phyloP scores from a whole-genome alignment of 768 basidiomycete species.

The Amanita thiersii region DNA sequence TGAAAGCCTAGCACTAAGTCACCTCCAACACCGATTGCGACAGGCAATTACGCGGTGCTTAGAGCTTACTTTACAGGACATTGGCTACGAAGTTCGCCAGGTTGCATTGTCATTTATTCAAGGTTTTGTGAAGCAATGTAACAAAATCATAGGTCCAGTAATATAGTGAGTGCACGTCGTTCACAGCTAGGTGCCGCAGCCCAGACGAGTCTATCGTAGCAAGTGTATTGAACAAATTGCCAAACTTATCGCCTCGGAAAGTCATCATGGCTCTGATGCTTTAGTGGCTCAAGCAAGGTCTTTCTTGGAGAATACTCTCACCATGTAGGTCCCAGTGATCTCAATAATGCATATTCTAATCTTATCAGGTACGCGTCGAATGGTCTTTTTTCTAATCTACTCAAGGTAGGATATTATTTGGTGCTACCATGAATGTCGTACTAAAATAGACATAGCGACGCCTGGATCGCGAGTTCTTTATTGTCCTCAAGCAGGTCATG shows the following conservation, averaged over 20 bases:
- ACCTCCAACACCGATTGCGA: conserved; percentile 45
- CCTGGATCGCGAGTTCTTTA: conserved; percentile 40
- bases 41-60: conserved; percentile 43
- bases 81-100: conserved; percentile 63
- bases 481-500: conserved; percentile 37
- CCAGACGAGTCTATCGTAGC: neutral
- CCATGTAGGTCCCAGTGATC: conserved; percentile 28
- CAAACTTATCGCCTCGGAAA: conserved; percentile 37
- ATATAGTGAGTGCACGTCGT: conserved; percentile 34
- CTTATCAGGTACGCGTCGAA: conserved; percentile 41
- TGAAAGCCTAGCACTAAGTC: conserved; percentile 40
- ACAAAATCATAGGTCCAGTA: conserved; percentile 41
- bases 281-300: conserved; percentile 48
- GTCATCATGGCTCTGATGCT: conserved; percentile 45
- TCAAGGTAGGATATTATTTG: conserved; percentile 36
- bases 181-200: neutral
- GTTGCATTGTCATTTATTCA: conserved; percentile 53
- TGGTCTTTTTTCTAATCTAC: conserved; percentile 48
- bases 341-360: conserved; percentile 1
- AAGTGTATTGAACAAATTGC: conserved; percentile 20
- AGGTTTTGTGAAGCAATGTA: conserved; percentile 55
- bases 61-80: conserved; percentile 41
- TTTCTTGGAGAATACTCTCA: conserved; percentile 46
- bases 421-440: conserved; percentile 2
- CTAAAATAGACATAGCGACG: conserved; percentile 28